Conservation (phyloP, 306 rosid genomes). For the Macrotyloma uniflorum region DNA sequence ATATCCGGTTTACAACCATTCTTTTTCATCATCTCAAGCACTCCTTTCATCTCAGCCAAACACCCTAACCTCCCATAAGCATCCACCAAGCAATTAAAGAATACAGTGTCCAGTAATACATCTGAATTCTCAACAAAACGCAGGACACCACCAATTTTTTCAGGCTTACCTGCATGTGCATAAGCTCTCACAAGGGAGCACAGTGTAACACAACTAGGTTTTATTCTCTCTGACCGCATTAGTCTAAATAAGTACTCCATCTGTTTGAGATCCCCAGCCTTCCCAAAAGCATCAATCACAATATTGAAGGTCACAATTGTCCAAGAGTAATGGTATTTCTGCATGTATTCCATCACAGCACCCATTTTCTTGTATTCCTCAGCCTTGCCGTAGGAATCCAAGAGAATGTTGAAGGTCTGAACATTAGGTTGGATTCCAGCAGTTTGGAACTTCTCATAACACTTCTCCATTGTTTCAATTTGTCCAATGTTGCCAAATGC, state of each 20-base stretch:
- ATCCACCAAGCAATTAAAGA: slow-evolving; percentile 87
- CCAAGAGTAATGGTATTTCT: slow-evolving; percentile 91
- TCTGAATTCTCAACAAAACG: slow-evolving; percentile 82
- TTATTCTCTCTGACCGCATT: slow-evolving; percentile 90
- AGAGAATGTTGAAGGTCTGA: slow-evolving; percentile 83
- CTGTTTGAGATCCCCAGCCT: slow-evolving; percentile 89
- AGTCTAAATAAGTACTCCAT: slow-evolving; percentile 91
- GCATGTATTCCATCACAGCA: slow-evolving; percentile 96
- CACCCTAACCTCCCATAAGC: slow-evolving; percentile 80
- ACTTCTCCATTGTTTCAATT: slow-evolving; percentile 91
- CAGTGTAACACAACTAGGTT: slow-evolving; percentile 89
- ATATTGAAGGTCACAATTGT: slow-evolving; percentile 85
- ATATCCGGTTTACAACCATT: slow-evolving; percentile 80
- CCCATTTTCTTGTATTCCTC: slow-evolving; percentile 73
- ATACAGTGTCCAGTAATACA: slow-evolving; percentile 65
- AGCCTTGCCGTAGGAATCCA: slow-evolving; percentile 83
- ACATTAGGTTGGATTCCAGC: slow-evolving; percentile 90
- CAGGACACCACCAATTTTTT: slow-evolving; percentile 67
- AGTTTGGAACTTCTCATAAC: slow-evolving; percentile 80
- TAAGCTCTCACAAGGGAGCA: slow-evolving; percentile 91
- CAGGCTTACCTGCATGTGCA: slow-evolving; percentile 72
- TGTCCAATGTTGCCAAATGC: slow-evolving; percentile 87
- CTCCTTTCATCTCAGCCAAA: slow-evolving; percentile 75
- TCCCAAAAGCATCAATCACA: slow-evolving; percentile 91
- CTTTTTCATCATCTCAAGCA: slow-evolving; percentile 76